phyloP scores from a whole-genome alignment of 805 yeast species.

The Martiniozyma abietophila region DNA sequence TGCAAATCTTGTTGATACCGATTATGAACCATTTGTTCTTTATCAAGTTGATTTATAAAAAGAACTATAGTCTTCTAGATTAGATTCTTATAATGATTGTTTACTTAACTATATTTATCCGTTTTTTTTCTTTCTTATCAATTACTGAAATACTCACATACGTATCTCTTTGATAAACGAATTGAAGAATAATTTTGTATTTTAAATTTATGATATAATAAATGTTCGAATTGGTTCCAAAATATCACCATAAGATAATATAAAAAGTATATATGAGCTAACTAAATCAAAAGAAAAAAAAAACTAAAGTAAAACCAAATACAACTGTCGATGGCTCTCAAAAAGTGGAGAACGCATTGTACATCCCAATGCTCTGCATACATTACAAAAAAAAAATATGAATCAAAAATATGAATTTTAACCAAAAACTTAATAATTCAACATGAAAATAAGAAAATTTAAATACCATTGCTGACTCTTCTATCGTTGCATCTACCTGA shows the following conservation, averaged over 20 bases:
- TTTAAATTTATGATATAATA: no score
- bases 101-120: neutral
- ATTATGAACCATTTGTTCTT: constrained; percentile 92
- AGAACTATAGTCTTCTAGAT: no score
- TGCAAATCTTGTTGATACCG: constrained; percentile 87
- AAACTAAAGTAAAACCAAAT: neutral
- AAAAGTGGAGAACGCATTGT: no score
- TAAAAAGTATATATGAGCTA: neutral
- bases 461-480: constrained; percentile 7
- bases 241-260: no score
- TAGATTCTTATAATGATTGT: constrained; percentile 1
- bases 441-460: no score
- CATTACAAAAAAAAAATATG: neutral
- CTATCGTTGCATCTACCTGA: constrained; percentile 23
- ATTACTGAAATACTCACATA: no score
- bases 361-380: no score
- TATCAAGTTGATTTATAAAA: constrained; percentile 47
- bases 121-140: neutral
- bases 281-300: neutral
- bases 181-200: no score
- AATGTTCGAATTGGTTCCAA: no score
- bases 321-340: no score
- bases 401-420: neutral
- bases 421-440: no score
- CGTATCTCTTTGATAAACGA: no score